Percentiles rank a stretch among this genome's conserved stretches.
Conservation (phyloP, 176 grass and related monocot genomes). For the Stipa capillata region DNA sequence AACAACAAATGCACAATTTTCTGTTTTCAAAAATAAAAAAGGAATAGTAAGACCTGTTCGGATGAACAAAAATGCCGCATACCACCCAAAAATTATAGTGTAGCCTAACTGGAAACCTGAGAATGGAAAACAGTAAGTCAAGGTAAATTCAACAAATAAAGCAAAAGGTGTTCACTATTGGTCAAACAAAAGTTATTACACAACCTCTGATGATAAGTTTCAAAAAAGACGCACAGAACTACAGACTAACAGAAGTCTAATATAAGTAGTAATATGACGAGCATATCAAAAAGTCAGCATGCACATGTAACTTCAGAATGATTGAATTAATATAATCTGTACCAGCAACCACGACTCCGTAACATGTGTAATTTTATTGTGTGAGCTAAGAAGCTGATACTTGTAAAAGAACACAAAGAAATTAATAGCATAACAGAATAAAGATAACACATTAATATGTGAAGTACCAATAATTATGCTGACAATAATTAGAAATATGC, state of each 20-base stretch:
- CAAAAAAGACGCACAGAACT: neutral
- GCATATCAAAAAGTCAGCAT: neutral
- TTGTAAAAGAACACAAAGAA: neutral
- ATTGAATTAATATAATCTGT: neutral
- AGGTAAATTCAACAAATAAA: neutral
- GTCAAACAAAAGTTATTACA: neutral
- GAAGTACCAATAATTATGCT: neutral
- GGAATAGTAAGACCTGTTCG: constrained; percentile 58
- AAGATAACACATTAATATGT: neutral
- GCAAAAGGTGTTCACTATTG: neutral
- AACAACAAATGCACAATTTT: neutral
- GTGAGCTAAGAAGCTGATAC: neutral
- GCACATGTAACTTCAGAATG: neutral
- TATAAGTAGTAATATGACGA: neutral
- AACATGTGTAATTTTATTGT: neutral
- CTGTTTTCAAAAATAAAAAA: neutral
- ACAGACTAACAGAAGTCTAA: neutral
- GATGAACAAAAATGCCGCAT: constrained; percentile 85
- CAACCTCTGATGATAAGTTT: neutral
- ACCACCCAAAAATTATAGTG: constrained; percentile 95
- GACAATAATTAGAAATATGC: neutral
- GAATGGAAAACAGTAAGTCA: neutral
- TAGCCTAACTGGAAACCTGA: constrained; percentile 90
- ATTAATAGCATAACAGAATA: neutral
- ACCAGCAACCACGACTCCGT: neutral